Conservation (phyloP, 2,329 filamentous ascomycete genomes). For the Cercospora sp. region DNA sequence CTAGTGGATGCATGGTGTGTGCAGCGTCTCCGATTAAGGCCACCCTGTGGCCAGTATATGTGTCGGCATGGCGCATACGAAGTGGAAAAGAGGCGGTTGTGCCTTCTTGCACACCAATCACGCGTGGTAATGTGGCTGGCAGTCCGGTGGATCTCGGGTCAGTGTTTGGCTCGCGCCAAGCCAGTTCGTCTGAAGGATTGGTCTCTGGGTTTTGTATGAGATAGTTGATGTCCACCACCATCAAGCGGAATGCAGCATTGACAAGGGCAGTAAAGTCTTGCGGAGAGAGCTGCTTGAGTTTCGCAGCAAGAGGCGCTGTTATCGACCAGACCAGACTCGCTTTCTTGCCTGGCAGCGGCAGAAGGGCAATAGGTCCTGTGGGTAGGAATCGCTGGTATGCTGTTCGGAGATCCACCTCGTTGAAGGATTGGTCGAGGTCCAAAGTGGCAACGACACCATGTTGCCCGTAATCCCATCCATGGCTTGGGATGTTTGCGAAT, state of each 20-base stretch:
- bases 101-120: conserved; percentile 71
- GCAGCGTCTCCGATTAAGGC: conserved; percentile 93
- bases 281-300: conserved; percentile 72
- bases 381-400: conserved; percentile 96
- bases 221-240: conserved; percentile 75
- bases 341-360: conserved; percentile 80
- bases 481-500: conserved; percentile 81
- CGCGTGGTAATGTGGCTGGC: conserved; percentile 53
- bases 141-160: conserved; percentile 44
- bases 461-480: conserved; percentile 90
- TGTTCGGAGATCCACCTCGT: conserved; percentile 55
- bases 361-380: conserved; percentile 84
- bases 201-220: conserved; percentile 63
- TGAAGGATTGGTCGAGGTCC: conserved; percentile 54
- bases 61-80: conserved; percentile 88
- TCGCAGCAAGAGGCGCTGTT: conserved; percentile 73
- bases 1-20: conserved; percentile 91
- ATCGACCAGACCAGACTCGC: conserved; percentile 95
- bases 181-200: conserved; percentile 67
- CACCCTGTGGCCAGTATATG: conserved; percentile 85
- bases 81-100: conserved; percentile 88
- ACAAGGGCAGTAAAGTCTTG: conserved; percentile 82
- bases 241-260: conserved; percentile 87
- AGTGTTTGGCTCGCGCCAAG: conserved; percentile 80
- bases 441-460: conserved; percentile 92